phyloP scores from a whole-genome alignment of 495 filamentous ascomycete genomes.

The Trichodelitschia bisporula region DNA sequence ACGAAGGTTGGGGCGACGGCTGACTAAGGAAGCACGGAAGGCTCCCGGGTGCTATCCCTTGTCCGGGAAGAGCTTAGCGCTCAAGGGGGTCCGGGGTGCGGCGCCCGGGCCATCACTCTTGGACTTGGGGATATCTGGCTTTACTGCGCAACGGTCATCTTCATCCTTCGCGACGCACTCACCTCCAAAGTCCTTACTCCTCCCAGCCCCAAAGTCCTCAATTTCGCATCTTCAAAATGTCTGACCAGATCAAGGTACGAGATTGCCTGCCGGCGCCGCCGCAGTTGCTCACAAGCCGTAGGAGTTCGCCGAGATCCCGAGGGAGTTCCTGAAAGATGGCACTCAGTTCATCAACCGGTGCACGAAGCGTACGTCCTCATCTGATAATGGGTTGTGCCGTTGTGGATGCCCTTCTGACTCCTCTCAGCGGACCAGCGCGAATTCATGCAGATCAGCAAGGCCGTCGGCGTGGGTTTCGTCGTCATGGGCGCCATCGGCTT shows the following conservation, averaged over 20 bases:
- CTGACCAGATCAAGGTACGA: not conserved
- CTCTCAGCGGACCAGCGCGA: constrained; percentile 68
- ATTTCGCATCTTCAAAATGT: not conserved
- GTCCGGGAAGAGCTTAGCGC: too few species aligned
- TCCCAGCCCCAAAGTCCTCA: not conserved
- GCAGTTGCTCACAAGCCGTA: not conserved
- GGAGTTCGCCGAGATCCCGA: constrained; percentile 45
- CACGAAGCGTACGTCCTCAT: constrained; percentile 42
- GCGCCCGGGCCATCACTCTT: too few species aligned
- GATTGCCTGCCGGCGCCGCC: too few species aligned
- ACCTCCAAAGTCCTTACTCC: not conserved
- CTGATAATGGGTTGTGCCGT: not conserved
- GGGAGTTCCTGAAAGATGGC: constrained; percentile 62
- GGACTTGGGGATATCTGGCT: not conserved
- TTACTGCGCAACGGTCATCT: not conserved
- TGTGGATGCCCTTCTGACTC: not conserved
- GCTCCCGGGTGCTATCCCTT: too few species aligned
- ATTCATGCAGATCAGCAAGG: constrained; percentile 81
- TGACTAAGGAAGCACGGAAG: too few species aligned
- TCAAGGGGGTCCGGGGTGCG: too few species aligned
- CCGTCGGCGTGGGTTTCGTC: constrained; percentile 78
- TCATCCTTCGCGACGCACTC: not conserved
- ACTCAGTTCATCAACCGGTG: constrained; percentile 60
- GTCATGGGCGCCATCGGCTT: constrained; percentile 78
- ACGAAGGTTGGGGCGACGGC: too few species aligned